These are phyloP conservation scores for Termitomyces sp. DNA, from an alignment of 768 basidiomycete species.

Conservation along the genomic window DNA sequence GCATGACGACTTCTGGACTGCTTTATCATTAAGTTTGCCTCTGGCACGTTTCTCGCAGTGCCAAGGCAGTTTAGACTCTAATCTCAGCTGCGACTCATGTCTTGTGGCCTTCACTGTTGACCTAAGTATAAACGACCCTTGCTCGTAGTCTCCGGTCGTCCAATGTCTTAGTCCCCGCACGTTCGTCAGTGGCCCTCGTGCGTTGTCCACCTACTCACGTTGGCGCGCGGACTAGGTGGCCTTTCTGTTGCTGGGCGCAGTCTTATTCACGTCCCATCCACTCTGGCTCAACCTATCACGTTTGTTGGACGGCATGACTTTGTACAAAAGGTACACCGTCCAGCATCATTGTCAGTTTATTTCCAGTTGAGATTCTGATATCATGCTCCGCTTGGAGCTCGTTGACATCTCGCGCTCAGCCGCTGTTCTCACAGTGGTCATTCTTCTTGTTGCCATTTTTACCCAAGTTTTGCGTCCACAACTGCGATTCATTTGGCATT, in stretches of 20 bases:
- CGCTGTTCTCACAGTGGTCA: slow-evolving; percentile 1
- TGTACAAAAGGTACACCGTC: slow-evolving; percentile 10
- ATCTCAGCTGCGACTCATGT: background rate
- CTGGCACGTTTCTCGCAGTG: background rate
- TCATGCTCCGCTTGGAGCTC: slow-evolving; percentile 5
- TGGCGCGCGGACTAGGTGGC: background rate
- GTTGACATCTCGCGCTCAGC: slow-evolving; percentile 5
- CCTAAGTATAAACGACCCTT: background rate
- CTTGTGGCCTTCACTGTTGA: background rate
- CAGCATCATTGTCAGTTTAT: background rate
- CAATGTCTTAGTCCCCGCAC: slow-evolving; percentile 4
- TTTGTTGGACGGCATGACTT: slow-evolving; percentile 5
- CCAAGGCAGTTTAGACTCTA: background rate
- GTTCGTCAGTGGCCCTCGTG: slow-evolving; percentile 13
- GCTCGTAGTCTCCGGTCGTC: background rate
- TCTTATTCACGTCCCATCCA: slow-evolving; percentile 3
- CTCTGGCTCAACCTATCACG: slow-evolving; percentile 6
- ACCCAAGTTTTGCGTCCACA: slow-evolving; percentile 29
- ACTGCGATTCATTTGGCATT: slow-evolving; percentile 45
- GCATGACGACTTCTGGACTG: background rate
- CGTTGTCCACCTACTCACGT: slow-evolving; percentile 2
- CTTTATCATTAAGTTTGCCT: background rate
- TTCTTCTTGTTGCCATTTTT: slow-evolving; percentile 8
- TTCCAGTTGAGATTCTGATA: background rate
- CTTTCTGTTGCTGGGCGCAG: background rate